These are phyloP conservation scores for Teratosphaeriaceae sp. DNA, from an alignment of 2,329 filamentous ascomycete species.

Conservation along the genomic window DNA sequence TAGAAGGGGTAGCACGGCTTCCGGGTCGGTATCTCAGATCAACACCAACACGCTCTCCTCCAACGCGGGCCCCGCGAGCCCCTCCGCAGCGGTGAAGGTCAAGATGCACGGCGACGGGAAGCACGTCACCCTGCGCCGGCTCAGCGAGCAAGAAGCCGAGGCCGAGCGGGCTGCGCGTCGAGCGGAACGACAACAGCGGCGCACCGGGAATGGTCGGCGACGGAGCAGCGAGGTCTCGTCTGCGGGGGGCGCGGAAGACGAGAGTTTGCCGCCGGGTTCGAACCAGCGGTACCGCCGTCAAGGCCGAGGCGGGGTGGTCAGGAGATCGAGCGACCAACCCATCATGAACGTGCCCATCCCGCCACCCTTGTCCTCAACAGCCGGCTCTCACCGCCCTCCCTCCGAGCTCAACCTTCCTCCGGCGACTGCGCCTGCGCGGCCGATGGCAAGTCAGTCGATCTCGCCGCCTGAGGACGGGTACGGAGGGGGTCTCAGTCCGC, in stretches of 20 bases:
- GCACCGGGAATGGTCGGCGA: no score
- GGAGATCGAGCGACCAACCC: slow-evolving; percentile 23
- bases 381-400: slow-evolving; percentile 15
- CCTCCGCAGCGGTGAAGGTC: slow-evolving; percentile 57
- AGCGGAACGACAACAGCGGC: slow-evolving; percentile 35
- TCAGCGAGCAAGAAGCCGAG: slow-evolving; percentile 57
- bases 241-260: slow-evolving; percentile 30
- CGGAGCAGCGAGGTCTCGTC: slow-evolving; percentile 29
- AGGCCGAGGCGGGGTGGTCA: slow-evolving; percentile 2
- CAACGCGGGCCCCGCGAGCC: slow-evolving; percentile 33
- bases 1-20: slow-evolving; percentile 4
- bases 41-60: slow-evolving; percentile 20
- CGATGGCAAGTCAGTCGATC: slow-evolving; percentile 10
- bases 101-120: slow-evolving; percentile 59
- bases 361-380: slow-evolving; percentile 21
- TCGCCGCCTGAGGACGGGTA: slow-evolving; percentile 4
- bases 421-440: not conserved
- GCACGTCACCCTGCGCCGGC: slow-evolving; percentile 54
- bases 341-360: slow-evolving; percentile 25
- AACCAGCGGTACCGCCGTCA: slow-evolving; percentile 16
- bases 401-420: slow-evolving; percentile 26
- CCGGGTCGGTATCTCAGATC: slow-evolving; percentile 15
- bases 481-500: slow-evolving; percentile 11
- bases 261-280: slow-evolving; percentile 9
- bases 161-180: slow-evolving; percentile 51